phyloP scores from a whole-genome alignment of 768 basidiomycete genomes.

The Auriscalpium vulgare region DNA sequence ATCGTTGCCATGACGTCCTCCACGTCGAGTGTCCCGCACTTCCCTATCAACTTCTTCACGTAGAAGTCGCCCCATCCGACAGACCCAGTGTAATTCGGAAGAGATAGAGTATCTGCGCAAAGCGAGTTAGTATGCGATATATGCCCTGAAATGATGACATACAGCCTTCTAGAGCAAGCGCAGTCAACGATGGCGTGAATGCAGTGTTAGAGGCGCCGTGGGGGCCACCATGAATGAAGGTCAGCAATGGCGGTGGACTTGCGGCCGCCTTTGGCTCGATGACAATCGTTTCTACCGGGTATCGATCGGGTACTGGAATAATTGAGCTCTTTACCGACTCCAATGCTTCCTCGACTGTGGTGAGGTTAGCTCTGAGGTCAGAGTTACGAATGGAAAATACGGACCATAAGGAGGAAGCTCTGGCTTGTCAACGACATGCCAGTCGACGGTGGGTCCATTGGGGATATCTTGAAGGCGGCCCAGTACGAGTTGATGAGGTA shows the following conservation, averaged over 20 bases:
- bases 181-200: slow-evolving; percentile 12
- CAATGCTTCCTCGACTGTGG: slow-evolving; percentile 7
- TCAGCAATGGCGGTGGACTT: slow-evolving; percentile 9
- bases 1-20: slow-evolving; percentile 20
- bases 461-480: slow-evolving; percentile 8
- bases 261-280: slow-evolving; percentile 6
- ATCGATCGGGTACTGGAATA: slow-evolving; percentile 8
- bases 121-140: background rate
- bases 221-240: slow-evolving; percentile 25
- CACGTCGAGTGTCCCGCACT: slow-evolving; percentile 27
- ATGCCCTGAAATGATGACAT: background rate
- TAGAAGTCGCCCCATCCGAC: slow-evolving; percentile 24
- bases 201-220: slow-evolving; percentile 16
- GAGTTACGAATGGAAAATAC: background rate
- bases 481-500: slow-evolving; percentile 16
- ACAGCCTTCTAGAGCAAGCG: slow-evolving; percentile 19
- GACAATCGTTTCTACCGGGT: slow-evolving; percentile 13
- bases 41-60: slow-evolving; percentile 22
- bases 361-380: background rate
- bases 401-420: slow-evolving; percentile 4
- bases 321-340: slow-evolving; percentile 4
- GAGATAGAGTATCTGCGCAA: slow-evolving; percentile 17
- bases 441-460: slow-evolving; percentile 3
- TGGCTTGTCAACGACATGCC: slow-evolving; percentile 12
- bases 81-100: slow-evolving; percentile 28